Evolutionary conservation across 2,329 filamentous ascomycete genomes (phyloP), one percentile per base, ranked within the genome.

Genomic region (Xylariaceae sp.): DNA sequence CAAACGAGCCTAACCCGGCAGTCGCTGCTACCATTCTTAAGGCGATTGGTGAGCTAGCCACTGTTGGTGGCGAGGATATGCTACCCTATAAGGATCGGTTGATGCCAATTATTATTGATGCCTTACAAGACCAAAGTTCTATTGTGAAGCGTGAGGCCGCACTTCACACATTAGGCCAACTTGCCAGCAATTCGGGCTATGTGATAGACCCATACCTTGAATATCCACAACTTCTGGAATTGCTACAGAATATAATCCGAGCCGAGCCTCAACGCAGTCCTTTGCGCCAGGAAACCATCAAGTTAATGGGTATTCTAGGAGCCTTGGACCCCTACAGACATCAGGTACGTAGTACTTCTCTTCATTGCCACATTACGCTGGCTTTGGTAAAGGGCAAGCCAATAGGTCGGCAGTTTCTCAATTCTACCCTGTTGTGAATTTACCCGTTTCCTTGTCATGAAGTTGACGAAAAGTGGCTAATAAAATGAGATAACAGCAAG

Each of bases 271-370:
- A 92, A 58, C 86, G 91, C 51, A 90, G 90, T 0, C 83, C 88
- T 15, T 76, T 99, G 32, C 83, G 94, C 41, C 90, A 94, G 60
- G 92, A 97, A 70, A 96, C 94, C 0, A 96, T 99, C 65, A 96
- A 96, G 64, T 74, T 99, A 18, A 90, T 99, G 79, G 94, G 94
- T 63, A 96, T 96, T 41, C 77, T 99, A 13, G 94, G 94, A 57
- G 94, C 94, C 39, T 74, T 99, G 32, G 95, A 99, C 69, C 94
- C 94, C 0, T 97, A 99, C 71, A 94, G 92, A 68, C 90, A 96
- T 67, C 92, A 92, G 73, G 78, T 81, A 73, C 63, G 53, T 63
- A 18, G 42, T 45, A 41, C 55, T 54, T 43, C 48, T 46, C 49
- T 47, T 45, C 59, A 42, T 53, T 56, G 44, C 52, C 53, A 54